Evolutionary conservation across 2,329 filamentous ascomycete genomes (phyloP).

Genomic region (Pseudofabraea citricarpa): DNA sequence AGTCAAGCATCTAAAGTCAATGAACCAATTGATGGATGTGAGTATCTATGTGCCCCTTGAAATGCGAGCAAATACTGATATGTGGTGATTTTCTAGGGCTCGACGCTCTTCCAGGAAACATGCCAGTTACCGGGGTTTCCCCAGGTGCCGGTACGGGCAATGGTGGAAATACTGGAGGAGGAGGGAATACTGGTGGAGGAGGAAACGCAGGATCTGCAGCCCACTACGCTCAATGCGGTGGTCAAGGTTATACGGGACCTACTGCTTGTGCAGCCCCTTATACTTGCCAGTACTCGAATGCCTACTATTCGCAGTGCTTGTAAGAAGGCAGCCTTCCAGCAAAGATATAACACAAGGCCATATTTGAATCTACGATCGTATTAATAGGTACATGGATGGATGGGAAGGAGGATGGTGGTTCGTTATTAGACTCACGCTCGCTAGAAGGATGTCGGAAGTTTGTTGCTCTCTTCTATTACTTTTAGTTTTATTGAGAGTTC

Average conservation of each 20-base stretch:
- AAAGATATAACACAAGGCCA: no score
- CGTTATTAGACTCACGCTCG: no score
- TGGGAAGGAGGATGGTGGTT: no score
- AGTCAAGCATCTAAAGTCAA: conserved; percentile 39
- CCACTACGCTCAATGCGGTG: conserved; percentile 17
- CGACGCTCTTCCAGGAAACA: conserved; percentile 1
- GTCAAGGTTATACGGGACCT: not conserved
- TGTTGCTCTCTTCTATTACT: no score
- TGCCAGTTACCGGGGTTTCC: conserved; percentile 1
- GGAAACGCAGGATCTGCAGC: not conserved
- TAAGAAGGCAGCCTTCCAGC: not conserved
- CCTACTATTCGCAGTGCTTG: conserved; percentile 3
- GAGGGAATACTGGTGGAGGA: not conserved
- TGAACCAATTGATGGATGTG: conserved; percentile 45
- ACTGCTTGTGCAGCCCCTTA: conserved; percentile 1
- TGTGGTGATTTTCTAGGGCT: conserved; percentile 1
- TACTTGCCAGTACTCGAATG: conserved; percentile 1
- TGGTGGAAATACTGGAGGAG: not conserved
- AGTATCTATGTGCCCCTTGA: conserved; percentile 20
- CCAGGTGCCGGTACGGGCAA: conserved; percentile 2
- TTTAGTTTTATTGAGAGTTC: no score
- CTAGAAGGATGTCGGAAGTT: no score
- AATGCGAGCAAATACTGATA: not conserved
- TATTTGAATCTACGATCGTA: no score
- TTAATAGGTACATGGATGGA: no score